These are phyloP conservation scores for Colletotrichum somersetense DNA, from an alignment of 2,329 filamentous ascomycete species.

Conservation along the genomic window DNA sequence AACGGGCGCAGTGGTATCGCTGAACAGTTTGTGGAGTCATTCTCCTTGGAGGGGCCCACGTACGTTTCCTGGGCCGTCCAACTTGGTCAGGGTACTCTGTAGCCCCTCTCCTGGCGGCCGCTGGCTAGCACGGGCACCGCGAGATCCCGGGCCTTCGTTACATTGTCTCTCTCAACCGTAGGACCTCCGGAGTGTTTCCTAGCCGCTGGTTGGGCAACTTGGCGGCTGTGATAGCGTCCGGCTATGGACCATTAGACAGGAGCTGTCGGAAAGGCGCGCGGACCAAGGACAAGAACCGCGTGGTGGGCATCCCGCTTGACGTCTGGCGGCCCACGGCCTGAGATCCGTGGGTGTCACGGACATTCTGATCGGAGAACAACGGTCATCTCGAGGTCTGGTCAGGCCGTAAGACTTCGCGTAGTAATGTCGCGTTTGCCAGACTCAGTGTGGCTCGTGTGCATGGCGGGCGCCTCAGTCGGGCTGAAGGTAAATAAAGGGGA, in stretches of 20 bases:
- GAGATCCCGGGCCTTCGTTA: neutral
- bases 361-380: slow-evolving; percentile 21
- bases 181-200: slow-evolving; percentile 3
- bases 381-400: slow-evolving; percentile 2
- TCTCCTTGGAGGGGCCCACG: neutral
- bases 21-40: neutral
- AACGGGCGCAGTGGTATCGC: neutral
- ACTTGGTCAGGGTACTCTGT: slow-evolving; percentile 8
- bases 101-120: neutral
- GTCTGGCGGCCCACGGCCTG: neutral
- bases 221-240: slow-evolving; percentile 3
- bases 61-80: slow-evolving; percentile 15
- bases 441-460: slow-evolving; percentile 30
- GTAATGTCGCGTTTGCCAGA: neutral
- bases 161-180: neutral
- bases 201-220: neutral
- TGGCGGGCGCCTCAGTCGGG: slow-evolving; percentile 32
- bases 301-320: slow-evolving; percentile 5
- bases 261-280: slow-evolving; percentile 12
- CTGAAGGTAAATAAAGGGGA: slow-evolving; percentile 7
- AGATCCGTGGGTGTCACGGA: slow-evolving; percentile 15
- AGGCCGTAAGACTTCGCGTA: neutral
- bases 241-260: neutral
- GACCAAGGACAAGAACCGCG: slow-evolving; percentile 10
- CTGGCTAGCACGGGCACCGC: neutral